A percentile compares a stretch with the other conserved stretches of the same genome.
Conservation (phyloP, 805 yeast genomes). For the Ogataea zsoltii region DNA sequence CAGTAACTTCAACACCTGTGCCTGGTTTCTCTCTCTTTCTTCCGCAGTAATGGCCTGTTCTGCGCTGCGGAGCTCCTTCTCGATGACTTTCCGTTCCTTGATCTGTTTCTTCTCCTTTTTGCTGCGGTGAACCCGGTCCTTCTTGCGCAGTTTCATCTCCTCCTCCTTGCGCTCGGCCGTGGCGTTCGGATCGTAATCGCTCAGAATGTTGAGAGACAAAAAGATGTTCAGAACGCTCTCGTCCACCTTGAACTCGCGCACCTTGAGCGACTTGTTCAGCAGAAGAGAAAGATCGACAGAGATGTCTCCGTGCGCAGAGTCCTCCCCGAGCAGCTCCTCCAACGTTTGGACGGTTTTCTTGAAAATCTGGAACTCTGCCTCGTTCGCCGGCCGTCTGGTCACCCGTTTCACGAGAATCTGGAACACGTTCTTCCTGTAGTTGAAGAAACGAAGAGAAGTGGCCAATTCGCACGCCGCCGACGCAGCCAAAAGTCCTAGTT, state of each 20-base stretch:
- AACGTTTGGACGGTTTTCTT: conserved; percentile 61
- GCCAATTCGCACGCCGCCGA: conserved; percentile 80
- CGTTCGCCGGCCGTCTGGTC: conserved; percentile 54
- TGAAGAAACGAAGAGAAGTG: conserved; percentile 71
- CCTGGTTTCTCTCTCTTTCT: conserved; percentile 82
- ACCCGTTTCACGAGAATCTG: conserved; percentile 66
- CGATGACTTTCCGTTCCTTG: conserved; percentile 84
- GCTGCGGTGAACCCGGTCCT: conserved; percentile 88
- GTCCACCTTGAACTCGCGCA: conserved; percentile 77
- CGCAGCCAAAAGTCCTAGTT: conserved; percentile 59
- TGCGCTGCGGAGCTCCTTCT: conserved; percentile 84
- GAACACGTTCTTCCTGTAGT: conserved; percentile 75
- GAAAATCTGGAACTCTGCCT: conserved; percentile 51
- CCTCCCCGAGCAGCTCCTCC: conserved; percentile 72
- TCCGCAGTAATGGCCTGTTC: conserved; percentile 85
- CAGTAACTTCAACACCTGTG: conserved; percentile 74
- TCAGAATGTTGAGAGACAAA: conserved; percentile 62
- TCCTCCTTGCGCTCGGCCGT: conserved; percentile 45
- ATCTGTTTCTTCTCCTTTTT: conserved; percentile 86
- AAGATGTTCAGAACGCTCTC: conserved; percentile 77
- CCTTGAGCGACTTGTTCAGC: conserved; percentile 67
- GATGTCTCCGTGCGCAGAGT: conserved; percentile 74
- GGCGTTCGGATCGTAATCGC: conserved; percentile 72
- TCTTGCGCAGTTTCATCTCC: conserved; percentile 63
- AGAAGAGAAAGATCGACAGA: conserved; percentile 72